Evolutionary conservation across 2,329 filamentous ascomycete genomes (phyloP), one percentile per base, ranked within the genome.

Genomic region (Colletotrichum sp.): DNA sequence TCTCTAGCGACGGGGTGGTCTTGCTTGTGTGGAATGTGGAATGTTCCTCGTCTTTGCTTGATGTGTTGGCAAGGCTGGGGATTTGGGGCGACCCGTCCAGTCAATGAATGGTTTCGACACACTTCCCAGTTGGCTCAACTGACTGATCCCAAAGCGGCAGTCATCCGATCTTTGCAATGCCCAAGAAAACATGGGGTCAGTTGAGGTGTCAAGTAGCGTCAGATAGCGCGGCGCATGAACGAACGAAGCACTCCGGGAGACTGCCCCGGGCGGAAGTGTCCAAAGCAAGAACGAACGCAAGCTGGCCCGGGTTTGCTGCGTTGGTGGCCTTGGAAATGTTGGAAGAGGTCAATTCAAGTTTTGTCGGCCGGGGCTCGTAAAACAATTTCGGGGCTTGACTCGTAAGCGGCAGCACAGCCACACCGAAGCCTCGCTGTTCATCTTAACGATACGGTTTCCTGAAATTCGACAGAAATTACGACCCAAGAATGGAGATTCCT

Each of bases 111-210:
- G 31, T 58, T 73, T 55, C 62, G 68, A 58, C 18, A 68, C 62
- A 31, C 16, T 12, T n/a, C 66, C n/a, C 61, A 66, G 31, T 12
- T 31, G 61, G 47, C 34, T 38, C n/a, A 43, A 71, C 24, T 65
- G 54, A 11, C 36, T 33, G 66, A 12, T n/a, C 43, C 57, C 33
- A 31, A 71, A 58, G 71, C 57, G 68, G 62, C 55, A 63, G 68
- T 66, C 68, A 8, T 73, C 71, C 68, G 68, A 71, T 71, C 36
- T 61, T 34, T 55, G 33, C 58, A 65, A 16, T 55, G 47, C n/a
- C 62, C 71, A 71, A 66, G 68, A 71, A 70, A 58, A 54, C 54
- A 66, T 66, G 71, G 71, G 62, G 68, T 71, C 68, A 67, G 71
- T 73, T 51, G 71, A 67, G 62, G 72, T 72, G 57, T 63, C 55